Conservation (phyloP, 176 grass and related monocot genomes). For the Zoysia japonica region DNA sequence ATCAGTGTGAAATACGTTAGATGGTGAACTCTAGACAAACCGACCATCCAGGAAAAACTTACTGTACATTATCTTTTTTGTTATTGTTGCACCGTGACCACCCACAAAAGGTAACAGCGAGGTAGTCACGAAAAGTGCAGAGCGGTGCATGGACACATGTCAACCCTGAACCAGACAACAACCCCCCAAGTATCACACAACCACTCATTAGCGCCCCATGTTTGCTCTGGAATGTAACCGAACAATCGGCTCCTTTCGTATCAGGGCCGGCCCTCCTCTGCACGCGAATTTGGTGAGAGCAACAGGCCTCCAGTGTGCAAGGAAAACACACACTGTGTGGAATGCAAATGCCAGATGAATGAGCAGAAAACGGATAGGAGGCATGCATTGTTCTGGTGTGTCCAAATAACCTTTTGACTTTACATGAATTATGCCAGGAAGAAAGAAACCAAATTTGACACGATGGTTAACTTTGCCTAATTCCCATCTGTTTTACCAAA, state of each 20-base stretch:
- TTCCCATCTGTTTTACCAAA: not conserved
- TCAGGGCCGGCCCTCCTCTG: not conserved
- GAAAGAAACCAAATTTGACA: not conserved
- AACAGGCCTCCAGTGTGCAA: not conserved
- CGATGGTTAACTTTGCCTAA: not conserved
- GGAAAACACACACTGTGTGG: not conserved
- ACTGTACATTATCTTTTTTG: too few species aligned
- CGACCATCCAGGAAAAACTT: not conserved
- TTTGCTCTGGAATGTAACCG: constrained; percentile 6
- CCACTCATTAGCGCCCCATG: not conserved
- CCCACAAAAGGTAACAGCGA: not conserved
- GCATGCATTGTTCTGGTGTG: too few species aligned
- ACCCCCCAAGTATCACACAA: too few species aligned
- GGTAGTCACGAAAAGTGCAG: constrained; percentile 17
- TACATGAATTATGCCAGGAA: not conserved
- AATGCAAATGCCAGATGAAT: not conserved
- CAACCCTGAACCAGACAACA: not conserved
- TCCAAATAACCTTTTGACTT: too few species aligned
- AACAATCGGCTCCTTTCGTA: not conserved
- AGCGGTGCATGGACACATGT: not conserved
- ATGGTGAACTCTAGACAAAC: not conserved
- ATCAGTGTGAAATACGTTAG: not conserved
- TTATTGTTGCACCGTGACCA: not conserved
- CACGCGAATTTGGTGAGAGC: not conserved
- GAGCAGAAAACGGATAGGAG: not conserved